A percentile compares a stretch with the other conserved stretches of the same genome.
Evolutionary conservation across 192 early-diverging fungal genomes (phyloP).

Genomic region (Entomortierella lignicola): DNA sequence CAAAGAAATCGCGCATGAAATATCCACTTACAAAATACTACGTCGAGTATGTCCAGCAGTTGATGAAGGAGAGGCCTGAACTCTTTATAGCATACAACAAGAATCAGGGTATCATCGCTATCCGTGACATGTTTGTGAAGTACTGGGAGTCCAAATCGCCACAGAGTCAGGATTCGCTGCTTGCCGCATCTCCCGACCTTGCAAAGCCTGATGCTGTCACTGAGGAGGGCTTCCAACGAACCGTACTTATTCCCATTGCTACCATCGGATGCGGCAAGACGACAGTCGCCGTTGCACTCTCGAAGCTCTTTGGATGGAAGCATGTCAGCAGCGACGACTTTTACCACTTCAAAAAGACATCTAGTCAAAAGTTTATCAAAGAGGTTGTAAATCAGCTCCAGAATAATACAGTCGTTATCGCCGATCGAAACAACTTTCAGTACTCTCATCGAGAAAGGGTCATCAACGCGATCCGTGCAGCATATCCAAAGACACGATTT

Average conservation of each 20-base stretch:
- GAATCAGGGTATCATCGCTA: slow-evolving; percentile 84
- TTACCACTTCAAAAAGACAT: slow-evolving; percentile 63
- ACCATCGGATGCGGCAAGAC: slow-evolving; percentile 86
- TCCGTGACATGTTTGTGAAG: slow-evolving; percentile 82
- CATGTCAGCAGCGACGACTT: slow-evolving; percentile 90
- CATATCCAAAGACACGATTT: slow-evolving; percentile 72
- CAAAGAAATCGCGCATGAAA: slow-evolving; percentile 43
- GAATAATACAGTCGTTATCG: slow-evolving; percentile 74
- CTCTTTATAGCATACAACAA: slow-evolving; percentile 74
- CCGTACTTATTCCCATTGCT: slow-evolving; percentile 78
- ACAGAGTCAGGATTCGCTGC: slow-evolving; percentile 9
- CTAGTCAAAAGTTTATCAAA: slow-evolving; percentile 65
- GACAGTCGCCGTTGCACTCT: slow-evolving; percentile 64
- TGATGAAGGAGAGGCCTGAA: slow-evolving; percentile 68
- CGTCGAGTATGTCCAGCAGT: slow-evolving; percentile 75
- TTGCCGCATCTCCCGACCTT: background rate
- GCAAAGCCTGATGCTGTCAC: slow-evolving; percentile 1
- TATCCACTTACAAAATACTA: slow-evolving; percentile 78
- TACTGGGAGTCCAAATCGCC: slow-evolving; percentile 57
- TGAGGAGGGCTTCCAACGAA: slow-evolving; percentile 47
- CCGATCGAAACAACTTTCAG: slow-evolving; percentile 65
- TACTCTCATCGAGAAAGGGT: slow-evolving; percentile 26
- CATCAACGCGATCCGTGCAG: slow-evolving; percentile 54
- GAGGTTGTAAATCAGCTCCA: slow-evolving; percentile 67
- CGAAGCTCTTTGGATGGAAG: slow-evolving; percentile 72